Percentiles rank a stretch among this genome's conserved stretches.
These are phyloP conservation scores for Nemania sp. DNA, from an alignment of 2,329 filamentous ascomycete genomes.

Conservation along the genomic window DNA sequence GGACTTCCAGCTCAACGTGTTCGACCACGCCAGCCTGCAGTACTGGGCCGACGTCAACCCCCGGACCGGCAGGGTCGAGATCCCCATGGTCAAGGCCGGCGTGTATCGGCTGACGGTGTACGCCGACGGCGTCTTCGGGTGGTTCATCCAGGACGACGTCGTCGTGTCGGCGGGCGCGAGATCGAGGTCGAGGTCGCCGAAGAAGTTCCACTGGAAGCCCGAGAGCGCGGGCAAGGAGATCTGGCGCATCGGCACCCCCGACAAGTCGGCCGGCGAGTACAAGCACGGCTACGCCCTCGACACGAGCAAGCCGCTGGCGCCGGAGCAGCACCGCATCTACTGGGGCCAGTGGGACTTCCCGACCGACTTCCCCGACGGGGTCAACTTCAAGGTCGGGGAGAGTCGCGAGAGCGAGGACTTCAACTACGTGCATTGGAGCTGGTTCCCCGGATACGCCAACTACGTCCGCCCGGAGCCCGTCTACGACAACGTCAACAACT, in stretches of 20 bases:
- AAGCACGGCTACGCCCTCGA: slow-evolving; percentile 60
- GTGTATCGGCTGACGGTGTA: slow-evolving; percentile 66
- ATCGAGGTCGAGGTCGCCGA: no score
- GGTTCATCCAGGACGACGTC: slow-evolving; percentile 59
- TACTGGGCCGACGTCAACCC: slow-evolving; percentile 62
- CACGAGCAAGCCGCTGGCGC: slow-evolving; percentile 34
- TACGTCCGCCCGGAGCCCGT: slow-evolving; percentile 49
- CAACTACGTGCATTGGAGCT: slow-evolving; percentile 70
- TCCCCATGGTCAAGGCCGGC: slow-evolving; percentile 59
- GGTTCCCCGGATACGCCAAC: slow-evolving; percentile 62
- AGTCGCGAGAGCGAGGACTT: slow-evolving; percentile 54
- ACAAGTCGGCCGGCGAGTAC: slow-evolving; percentile 66
- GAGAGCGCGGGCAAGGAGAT: slow-evolving; percentile 49
- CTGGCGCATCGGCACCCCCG: slow-evolving; percentile 66
- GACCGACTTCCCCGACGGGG: slow-evolving; percentile 62
- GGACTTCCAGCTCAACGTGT: slow-evolving; percentile 63
- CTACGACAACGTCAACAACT: slow-evolving; percentile 52
- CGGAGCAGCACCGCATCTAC: slow-evolving; percentile 64
- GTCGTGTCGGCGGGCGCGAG: not conserved
- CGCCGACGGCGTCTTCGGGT: slow-evolving; percentile 65
- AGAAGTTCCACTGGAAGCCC: slow-evolving; percentile 3
- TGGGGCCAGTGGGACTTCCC: slow-evolving; percentile 65
- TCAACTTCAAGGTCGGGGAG: slow-evolving; percentile 57
- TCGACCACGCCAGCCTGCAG: slow-evolving; percentile 58
- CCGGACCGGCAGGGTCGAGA: slow-evolving; percentile 47